These are phyloP conservation scores for Epichloe sylvatica DNA, from an alignment of 2,329 filamentous ascomycete species.

Conservation along the genomic window DNA sequence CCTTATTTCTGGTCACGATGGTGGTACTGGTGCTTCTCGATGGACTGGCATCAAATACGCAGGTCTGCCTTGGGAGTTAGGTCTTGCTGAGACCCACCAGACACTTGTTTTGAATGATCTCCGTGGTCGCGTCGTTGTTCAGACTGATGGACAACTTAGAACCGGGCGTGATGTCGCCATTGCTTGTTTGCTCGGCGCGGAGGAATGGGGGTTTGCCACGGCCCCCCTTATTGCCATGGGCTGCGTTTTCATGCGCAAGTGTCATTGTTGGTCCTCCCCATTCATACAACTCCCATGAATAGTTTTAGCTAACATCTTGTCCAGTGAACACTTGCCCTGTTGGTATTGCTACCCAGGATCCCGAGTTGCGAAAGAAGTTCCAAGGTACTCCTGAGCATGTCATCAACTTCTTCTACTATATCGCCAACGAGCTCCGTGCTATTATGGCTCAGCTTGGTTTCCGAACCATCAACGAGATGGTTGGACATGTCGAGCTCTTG, in stretches of 20 bases:
- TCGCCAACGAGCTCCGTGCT: constrained; percentile 87
- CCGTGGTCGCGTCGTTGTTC: constrained; percentile 85
- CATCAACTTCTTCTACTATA: constrained; percentile 98
- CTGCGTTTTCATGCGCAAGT: constrained; percentile 88
- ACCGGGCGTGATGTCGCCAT: constrained; percentile 91
- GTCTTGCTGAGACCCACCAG: constrained; percentile 93
- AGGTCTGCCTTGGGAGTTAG: constrained; percentile 89
- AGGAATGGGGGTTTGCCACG: constrained; percentile 95
- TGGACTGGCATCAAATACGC: constrained; percentile 99
- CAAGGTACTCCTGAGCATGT: constrained; percentile 86
- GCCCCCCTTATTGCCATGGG: constrained; percentile 96
- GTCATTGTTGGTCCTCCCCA: constrained; percentile 25
- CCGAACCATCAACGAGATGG: constrained; percentile 95
- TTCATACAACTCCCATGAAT: too few species aligned
- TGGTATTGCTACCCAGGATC: constrained; percentile 89
- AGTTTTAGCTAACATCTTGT: neutral
- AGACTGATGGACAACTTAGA: constrained; percentile 87
- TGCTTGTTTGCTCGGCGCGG: constrained; percentile 87
- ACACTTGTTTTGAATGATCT: constrained; percentile 92
- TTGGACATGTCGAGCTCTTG: constrained; percentile 77
- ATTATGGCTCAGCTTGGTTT: constrained; percentile 96
- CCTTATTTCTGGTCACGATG: constrained; percentile 89
- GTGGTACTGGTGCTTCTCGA: constrained; percentile 87
- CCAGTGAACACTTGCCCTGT: constrained; percentile 65
- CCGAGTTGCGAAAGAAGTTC: constrained; percentile 89